Conservation (phyloP, 257 asterid species). For the Pogostemon cablin region DNA sequence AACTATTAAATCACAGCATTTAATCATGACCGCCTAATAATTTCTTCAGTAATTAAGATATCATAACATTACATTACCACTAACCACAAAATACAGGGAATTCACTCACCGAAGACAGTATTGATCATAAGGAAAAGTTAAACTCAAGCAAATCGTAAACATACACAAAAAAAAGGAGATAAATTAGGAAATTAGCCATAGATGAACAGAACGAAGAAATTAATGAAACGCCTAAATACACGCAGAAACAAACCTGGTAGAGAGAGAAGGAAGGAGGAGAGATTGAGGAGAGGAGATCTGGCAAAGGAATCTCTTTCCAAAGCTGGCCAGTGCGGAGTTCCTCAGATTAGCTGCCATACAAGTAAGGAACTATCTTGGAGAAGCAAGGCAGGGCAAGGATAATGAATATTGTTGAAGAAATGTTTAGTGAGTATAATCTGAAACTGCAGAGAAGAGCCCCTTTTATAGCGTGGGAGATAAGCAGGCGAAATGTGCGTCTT, state of each 20-base stretch:
- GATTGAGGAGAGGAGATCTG: conserved; percentile 38
- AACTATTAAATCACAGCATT: neutral
- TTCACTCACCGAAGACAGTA: neutral
- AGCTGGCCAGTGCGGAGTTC: conserved; percentile 45
- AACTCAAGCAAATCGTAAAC: neutral
- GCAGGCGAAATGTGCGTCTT: neutral
- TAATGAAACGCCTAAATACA: neutral
- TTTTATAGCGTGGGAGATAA: conserved; percentile 30
- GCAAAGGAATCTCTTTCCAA: conserved; percentile 51
- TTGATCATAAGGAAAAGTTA: neutral
- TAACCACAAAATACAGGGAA: neutral
- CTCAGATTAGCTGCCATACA: conserved; percentile 68
- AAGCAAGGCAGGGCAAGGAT: neutral
- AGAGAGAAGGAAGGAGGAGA: conserved; percentile 34
- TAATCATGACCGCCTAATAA: neutral
- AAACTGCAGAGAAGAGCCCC: conserved; percentile 28
- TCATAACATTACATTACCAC: neutral
- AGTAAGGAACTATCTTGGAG: conserved; percentile 13
- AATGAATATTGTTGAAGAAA: conserved; percentile 3
- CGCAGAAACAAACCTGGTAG: conserved; percentile 35
- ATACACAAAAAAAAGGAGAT: neutral
- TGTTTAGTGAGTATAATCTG: neutral
- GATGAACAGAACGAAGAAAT: neutral
- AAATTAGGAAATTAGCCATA: neutral
- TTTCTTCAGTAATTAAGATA: neutral